Base-by-base conservation (phyloP, 805 yeast species). In the Pichia membranifaciens region DNA sequence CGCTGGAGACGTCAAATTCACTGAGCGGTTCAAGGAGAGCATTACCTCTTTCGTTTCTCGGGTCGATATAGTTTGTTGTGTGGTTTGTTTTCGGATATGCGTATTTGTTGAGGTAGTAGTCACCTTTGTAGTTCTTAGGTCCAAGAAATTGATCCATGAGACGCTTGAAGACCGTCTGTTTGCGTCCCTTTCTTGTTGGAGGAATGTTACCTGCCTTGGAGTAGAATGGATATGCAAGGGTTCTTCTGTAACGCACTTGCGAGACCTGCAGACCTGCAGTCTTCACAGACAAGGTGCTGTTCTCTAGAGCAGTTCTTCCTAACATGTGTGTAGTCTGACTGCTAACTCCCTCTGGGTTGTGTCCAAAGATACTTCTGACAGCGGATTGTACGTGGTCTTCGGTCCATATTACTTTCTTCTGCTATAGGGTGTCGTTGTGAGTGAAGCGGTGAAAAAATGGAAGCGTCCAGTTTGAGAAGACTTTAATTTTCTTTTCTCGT, bases 111-210 rank as follows among this genome's bases (percentile, higher is more conserved):
- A 79, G 67, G 52, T 74, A 73, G 64, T 87, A 86, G 54, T 87
- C 88, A 17, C 96, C 96, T 64, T 84, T 82, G 67, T 79, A 79
- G 66, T 87, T 88, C 62, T 74, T 78, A 34, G 91, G 91, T 3
- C 97, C 97, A 48, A 89, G 69, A 68, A 87, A 89, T 54, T 75
- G 78, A 54, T 79, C 78, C 76, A 88, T 70, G 35, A 80, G 79
- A 61, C 78, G 73, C 57, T 77, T 78, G 60, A 84, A 72, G 49
- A 75, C 77, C 8, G 85, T 74, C 53, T 63, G 67, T 44, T 71
- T 74, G 50, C 67, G 65, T 51, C 64, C 60, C 54, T 64, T 50
- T 46, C 62, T 54, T 20, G 61, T 46, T 22, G 65, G 64, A 31
- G 66, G 66, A 70, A 70, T 57, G 63, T 69, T 53, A 50, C 69